Percentiles rank a stretch among this genome's conserved stretches.
Evolutionary conservation across 2,329 filamentous ascomycete genomes (phyloP).

Genomic region (Fusarium chlamydosporum): DNA sequence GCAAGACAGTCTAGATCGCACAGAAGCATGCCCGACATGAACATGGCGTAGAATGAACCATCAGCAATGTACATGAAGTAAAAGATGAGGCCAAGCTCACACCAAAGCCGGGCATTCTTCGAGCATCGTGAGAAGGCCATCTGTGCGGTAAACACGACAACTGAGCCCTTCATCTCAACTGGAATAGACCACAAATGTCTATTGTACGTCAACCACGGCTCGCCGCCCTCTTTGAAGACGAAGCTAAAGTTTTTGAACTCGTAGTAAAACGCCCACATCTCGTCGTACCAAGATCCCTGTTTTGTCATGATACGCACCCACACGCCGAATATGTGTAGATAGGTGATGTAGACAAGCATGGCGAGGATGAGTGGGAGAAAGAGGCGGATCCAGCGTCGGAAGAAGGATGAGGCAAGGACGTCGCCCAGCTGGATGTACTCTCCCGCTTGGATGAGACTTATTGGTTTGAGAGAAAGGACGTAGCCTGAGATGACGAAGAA

Average conservation of each 20-base stretch:
- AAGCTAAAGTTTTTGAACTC: slow-evolving; percentile 80
- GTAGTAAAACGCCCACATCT: slow-evolving; percentile 64
- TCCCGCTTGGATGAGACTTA: slow-evolving; percentile 62
- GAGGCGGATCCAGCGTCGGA: slow-evolving; percentile 65
- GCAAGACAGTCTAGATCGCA: slow-evolving; percentile 72
- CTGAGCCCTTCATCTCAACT: slow-evolving; percentile 73
- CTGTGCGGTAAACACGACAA: slow-evolving; percentile 71
- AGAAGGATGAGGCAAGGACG: slow-evolving; percentile 62
- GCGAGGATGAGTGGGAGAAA: slow-evolving; percentile 67
- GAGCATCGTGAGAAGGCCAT: slow-evolving; percentile 70
- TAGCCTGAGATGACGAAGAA: slow-evolving; percentile 73
- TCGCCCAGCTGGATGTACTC: slow-evolving; percentile 60
- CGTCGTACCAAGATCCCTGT: slow-evolving; percentile 60
- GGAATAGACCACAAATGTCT: slow-evolving; percentile 75
- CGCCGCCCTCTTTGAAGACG: slow-evolving; percentile 70
- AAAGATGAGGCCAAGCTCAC: slow-evolving; percentile 66
- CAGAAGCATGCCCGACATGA: slow-evolving; percentile 72
- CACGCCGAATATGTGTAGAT: slow-evolving; percentile 67
- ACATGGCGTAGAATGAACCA: slow-evolving; percentile 73
- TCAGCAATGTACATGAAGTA: slow-evolving; percentile 79
- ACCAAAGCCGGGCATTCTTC: slow-evolving; percentile 67
- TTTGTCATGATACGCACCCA: slow-evolving; percentile 58
- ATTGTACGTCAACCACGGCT: slow-evolving; percentile 67
- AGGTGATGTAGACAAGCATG: slow-evolving; percentile 65
- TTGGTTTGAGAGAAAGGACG: slow-evolving; percentile 66